A percentile compares a stretch with the other conserved stretches of the same genome.
These are phyloP conservation scores for Butyriboletus appendiculatus DNA, from an alignment of 1,284 basidiomycete genomes.

Conservation along the genomic window DNA sequence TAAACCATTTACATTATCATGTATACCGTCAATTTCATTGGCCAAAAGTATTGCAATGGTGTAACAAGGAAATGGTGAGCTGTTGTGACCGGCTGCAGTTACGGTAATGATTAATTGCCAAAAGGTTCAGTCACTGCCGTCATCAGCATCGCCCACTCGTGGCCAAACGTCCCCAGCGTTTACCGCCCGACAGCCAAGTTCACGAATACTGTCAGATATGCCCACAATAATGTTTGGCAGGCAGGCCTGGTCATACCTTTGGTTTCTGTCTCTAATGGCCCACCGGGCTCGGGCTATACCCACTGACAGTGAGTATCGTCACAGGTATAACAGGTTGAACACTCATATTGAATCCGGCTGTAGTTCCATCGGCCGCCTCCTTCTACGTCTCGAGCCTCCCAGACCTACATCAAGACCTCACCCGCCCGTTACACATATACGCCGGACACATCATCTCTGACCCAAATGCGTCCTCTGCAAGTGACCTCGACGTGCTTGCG, in stretches of 20 bases:
- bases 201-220: constrained; percentile 2
- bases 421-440: constrained; percentile 75
- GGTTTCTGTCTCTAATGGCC: constrained; percentile 16
- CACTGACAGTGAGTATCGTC: constrained; percentile 44
- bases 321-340: neutral
- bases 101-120: neutral
- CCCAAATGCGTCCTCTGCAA: constrained; percentile 54
- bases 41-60: neutral
- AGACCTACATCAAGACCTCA: constrained; percentile 68
- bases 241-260: constrained; percentile 14
- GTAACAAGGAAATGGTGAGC: neutral
- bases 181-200: neutral
- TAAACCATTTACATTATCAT: neutral
- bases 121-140: neutral
- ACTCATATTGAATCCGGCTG: neutral
- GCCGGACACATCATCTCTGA: constrained; percentile 84
- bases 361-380: constrained; percentile 78
- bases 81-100: neutral
- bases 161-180: neutral
- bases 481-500: constrained; percentile 61
- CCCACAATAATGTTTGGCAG: constrained; percentile 3
- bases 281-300: constrained; percentile 39
- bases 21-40: neutral
- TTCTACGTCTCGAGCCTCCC: constrained; percentile 83
- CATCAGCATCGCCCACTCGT: constrained; percentile 4